Conservation (phyloP, 371 early-diverging fungal species). For the Batkoa obscura region DNA sequence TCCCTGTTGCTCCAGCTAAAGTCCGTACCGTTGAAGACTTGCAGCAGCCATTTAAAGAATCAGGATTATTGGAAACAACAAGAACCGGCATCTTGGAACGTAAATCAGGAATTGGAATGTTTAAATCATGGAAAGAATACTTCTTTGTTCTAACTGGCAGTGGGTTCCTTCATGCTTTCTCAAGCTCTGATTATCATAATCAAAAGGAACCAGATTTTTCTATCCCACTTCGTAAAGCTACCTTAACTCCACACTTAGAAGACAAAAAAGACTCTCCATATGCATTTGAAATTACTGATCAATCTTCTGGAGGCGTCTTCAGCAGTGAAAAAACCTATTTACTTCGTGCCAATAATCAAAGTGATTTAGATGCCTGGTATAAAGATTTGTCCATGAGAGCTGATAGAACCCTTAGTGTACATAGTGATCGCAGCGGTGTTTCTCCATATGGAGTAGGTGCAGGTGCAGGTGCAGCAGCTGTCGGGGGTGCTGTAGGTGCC, state of each 20-base stretch:
- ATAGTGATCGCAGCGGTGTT: not conserved
- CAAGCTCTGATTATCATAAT: not conserved
- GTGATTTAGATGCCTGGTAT: not conserved
- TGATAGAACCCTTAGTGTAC: not conserved
- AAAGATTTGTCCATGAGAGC: not conserved
- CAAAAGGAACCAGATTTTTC: not conserved
- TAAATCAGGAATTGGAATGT: not conserved
- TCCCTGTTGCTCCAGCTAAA: not conserved
- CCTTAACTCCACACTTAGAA: not conserved
- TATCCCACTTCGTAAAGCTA: not conserved
- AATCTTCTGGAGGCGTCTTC: not conserved
- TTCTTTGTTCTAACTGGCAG: not conserved
- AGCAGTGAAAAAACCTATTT: not conserved
- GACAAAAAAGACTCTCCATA: not conserved
- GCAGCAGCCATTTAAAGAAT: not conserved
- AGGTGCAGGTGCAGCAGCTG: not conserved
- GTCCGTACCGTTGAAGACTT: not conserved
- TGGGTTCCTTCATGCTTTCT: conserved; percentile 4
- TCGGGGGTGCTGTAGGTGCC: not conserved
- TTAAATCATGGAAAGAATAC: not conserved
- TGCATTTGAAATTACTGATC: not conserved
- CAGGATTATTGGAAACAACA: not conserved
- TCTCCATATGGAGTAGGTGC: not conserved
- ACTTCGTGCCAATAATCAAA: not conserved
- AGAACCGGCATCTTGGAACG: not conserved